phyloP scores from a whole-genome alignment of 2,329 filamentous ascomycete species.

The Onygenales sp. region DNA sequence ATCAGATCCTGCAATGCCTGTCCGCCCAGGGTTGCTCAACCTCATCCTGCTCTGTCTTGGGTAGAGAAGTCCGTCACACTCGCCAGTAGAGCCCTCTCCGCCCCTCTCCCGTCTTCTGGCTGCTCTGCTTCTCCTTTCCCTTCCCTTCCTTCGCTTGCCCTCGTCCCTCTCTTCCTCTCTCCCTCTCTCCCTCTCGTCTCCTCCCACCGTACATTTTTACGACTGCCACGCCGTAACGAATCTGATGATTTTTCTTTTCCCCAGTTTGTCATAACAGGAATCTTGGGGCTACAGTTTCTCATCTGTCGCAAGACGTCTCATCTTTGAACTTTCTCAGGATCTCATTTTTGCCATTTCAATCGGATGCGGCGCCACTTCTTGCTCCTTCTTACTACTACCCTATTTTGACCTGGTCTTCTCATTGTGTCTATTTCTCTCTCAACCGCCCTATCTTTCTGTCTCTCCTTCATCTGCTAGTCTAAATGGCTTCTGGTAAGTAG shows the following conservation, averaged over 20 bases:
- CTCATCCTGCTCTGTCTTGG: neutral
- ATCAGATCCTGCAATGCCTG: slow-evolving; percentile 5
- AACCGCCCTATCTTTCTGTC: neutral
- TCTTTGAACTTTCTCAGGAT: neutral
- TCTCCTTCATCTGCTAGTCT: neutral
- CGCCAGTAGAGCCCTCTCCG: neutral
- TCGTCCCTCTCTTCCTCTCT: slow-evolving; percentile 5
- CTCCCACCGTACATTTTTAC: slow-evolving; percentile 19
- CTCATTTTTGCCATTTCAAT: neutral
- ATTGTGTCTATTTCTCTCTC: neutral
- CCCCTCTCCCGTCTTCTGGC: neutral
- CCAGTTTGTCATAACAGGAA: slow-evolving; percentile 4
- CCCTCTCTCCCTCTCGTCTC: slow-evolving; percentile 10
- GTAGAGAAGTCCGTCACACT: neutral
- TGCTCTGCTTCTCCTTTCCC: slow-evolving; percentile 3
- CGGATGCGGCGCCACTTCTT: neutral
- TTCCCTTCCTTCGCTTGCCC: slow-evolving; percentile 7
- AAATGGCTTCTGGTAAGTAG: slow-evolving; percentile 5
- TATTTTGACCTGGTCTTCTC: neutral
- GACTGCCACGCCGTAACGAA: slow-evolving; percentile 27
- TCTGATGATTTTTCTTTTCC: slow-evolving; percentile 17
- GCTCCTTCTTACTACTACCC: neutral
- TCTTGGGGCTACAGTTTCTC: slow-evolving; percentile 2
- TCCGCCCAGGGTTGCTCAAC: neutral
- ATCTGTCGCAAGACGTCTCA: slow-evolving; percentile 3